Percentiles rank a stretch among this genome's conserved stretches.
Conservation (phyloP, 2,329 filamentous ascomycete genomes). For the Fusarium odoratissimum region DNA sequence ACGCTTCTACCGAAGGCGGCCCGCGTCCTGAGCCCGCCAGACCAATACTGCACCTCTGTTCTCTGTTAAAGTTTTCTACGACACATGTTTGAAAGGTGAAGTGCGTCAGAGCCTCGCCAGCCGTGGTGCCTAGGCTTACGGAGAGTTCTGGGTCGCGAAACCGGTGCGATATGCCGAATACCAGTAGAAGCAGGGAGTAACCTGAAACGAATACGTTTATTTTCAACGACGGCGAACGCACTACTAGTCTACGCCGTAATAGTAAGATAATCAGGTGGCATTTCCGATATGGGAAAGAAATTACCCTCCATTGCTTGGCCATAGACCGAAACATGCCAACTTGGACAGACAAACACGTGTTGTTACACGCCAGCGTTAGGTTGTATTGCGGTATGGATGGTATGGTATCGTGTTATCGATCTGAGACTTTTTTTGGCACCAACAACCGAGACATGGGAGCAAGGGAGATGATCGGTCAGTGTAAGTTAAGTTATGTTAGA, state of each 20-base stretch:
- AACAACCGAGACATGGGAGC: constrained; percentile 25
- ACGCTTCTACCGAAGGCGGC: constrained; percentile 17
- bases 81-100: background rate
- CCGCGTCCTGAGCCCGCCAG: constrained; percentile 11
- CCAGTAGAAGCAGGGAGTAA: constrained; percentile 10
- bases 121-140: background rate
- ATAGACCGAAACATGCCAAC: constrained; percentile 12
- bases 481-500: constrained; percentile 1
- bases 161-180: constrained; percentile 17
- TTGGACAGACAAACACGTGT: constrained; percentile 23
- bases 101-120: background rate
- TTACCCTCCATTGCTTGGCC: constrained; percentile 9
- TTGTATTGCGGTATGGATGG: constrained; percentile 1
- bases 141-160: constrained; percentile 8
- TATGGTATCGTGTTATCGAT: constrained; percentile 1
- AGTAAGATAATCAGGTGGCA: constrained; percentile 7
- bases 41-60: constrained; percentile 19
- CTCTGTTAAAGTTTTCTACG: constrained; percentile 16
- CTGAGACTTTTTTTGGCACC: constrained; percentile 31
- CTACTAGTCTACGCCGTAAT: background rate
- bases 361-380: constrained; percentile 17
- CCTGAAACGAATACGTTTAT: constrained; percentile 37
- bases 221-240: constrained; percentile 8
- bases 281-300: constrained; percentile 2
- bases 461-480: constrained; percentile 2